Base-by-base conservation (phyloP, 257 asterid genomes). In the Nicotiana otophora region DNA sequence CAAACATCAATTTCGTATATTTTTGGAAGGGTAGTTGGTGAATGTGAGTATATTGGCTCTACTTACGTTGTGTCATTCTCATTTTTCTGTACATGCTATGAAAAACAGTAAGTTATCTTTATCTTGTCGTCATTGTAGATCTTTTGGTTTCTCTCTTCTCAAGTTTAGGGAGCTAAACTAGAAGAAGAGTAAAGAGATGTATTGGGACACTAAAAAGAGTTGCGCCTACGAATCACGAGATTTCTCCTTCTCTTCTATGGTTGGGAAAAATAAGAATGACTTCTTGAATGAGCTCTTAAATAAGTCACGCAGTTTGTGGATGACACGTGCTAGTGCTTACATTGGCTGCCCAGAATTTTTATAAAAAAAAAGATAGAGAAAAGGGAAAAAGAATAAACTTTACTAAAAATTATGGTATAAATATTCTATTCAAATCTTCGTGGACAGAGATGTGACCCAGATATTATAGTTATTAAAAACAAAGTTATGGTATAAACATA, bases 21-120 rank as follows among this genome's bases (percentile, higher is more conserved):
- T 39, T 39, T 39, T 39, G 10, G 3, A 39, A 39, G 10, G 10
- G 10, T 39, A 39, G 48, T 39, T 1, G 10, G 48, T 7, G 39
- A 62, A 74, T 74, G 42, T 46, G 62, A 74, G 30, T 74, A 20
- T 74, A 14, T 26, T 74, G 80, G 80, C 42, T 74, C 8, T 16
- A 60, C 26, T 26, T 36, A 12, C 20, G 31, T 31, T 33, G 8
- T 55, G 84, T 81, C 88, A 28, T 60, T 79, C 70, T 88, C 82
- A 74, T 48, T 67, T 74, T 57, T 86, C 84, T 82, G 87, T 84
- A 46, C 46, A 66, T 30, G 2, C n/a, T 39, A 55, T 39, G 26
- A 6, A 82, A 65, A 74, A 14, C 23, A 8, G 26, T 7, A 14
- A 17, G 62, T 48, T 46, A 74, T 51, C 26, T 74, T 8, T 74